Base-by-base conservation (phyloP, 495 filamentous ascomycete genomes). In the Sphaerosporella brunnea region DNA sequence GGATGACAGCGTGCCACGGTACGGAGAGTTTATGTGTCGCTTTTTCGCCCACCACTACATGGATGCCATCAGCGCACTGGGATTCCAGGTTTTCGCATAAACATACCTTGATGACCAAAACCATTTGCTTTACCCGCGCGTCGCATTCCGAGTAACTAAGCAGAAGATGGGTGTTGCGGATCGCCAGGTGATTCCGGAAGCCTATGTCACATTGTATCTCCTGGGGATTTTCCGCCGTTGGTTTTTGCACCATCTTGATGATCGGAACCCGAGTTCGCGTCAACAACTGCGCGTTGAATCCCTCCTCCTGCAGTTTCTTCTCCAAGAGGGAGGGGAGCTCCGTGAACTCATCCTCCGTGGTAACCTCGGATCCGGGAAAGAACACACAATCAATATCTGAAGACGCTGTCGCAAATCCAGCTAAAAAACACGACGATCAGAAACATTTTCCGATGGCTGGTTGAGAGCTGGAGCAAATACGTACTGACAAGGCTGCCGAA, bases 1-100 rank as follows among this genome's bases (percentile, higher is more conserved):
- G 45, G 79, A 83, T 54, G 78, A 82, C 26, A 92, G 68, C 0
- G 82, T 87, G 42, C 84, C 84, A 34, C 74, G 73, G 58, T 84
- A 90, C n/a, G 80, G 73, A 45, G 69, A 73, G 63, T 90, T 90
- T 63, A 92, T 88, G 47, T 72, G 75, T 36, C 84, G 73, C 25
- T 69, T 68, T 62, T 83, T 86, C 30, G 84, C 80, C 84, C 84
- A 92, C 50, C 73, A 68, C 58, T 61, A 46, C n/a, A n/a, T n/a
- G n/a, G n/a, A 23, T 20, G 1, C 18, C 2, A 32, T 32, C 13
- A 32, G 28, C 9, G 21, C 5, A 5, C 28, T 32, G 13, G 5
- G 13, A 32, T 5, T 32, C 28, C 7, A 13, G 13, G 28, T 5
- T 32, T 13, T 32, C 28, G 28, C 8, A 36, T 36, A n/a, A 21